A percentile compares a stretch with the other conserved stretches of the same genome.
These are phyloP conservation scores for Backusella tuberculispora DNA, from an alignment of 192 early-diverging fungal species.

Conservation along the genomic window DNA sequence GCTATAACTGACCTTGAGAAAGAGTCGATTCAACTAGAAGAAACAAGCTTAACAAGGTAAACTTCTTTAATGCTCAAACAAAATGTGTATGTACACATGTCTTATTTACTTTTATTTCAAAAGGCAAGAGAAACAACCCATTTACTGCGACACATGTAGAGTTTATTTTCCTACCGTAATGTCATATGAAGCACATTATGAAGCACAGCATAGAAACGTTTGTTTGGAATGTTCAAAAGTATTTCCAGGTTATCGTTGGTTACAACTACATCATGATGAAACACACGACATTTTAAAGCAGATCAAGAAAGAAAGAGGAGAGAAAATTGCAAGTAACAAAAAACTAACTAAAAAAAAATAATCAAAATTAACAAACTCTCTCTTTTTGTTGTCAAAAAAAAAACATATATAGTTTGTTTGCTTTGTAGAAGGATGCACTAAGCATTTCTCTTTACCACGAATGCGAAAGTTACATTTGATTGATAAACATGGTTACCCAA, in stretches of 20 bases:
- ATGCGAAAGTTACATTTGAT: constrained; percentile 54
- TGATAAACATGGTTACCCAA: constrained; percentile 57
- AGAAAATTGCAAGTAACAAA: constrained; percentile 48
- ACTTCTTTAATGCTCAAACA: background rate
- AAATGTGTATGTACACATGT: background rate
- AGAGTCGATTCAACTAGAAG: constrained; percentile 24
- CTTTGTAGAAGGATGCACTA: constrained; percentile 53
- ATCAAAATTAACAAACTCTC: background rate
- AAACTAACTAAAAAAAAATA: background rate
- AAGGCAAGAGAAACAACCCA: background rate
- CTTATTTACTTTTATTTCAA: background rate
- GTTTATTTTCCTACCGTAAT: constrained; percentile 39
- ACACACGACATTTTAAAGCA: constrained; percentile 50
- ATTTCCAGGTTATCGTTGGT: constrained; percentile 53
- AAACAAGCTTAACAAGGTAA: constrained; percentile 13
- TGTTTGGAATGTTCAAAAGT: constrained; percentile 50
- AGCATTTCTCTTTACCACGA: constrained; percentile 39
- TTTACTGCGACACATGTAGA: constrained; percentile 28
- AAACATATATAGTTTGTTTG: constrained; percentile 51
- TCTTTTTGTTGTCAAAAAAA: background rate
- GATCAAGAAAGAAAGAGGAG: constrained; percentile 51
- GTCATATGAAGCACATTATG: constrained; percentile 58
- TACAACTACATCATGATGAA: constrained; percentile 54
- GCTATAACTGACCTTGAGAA: background rate
- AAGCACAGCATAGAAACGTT: constrained; percentile 50